Evolutionary conservation across 1,139 yeast genomes (phyloP).

Genomic region (Saccharomycopsis phalli): DNA sequence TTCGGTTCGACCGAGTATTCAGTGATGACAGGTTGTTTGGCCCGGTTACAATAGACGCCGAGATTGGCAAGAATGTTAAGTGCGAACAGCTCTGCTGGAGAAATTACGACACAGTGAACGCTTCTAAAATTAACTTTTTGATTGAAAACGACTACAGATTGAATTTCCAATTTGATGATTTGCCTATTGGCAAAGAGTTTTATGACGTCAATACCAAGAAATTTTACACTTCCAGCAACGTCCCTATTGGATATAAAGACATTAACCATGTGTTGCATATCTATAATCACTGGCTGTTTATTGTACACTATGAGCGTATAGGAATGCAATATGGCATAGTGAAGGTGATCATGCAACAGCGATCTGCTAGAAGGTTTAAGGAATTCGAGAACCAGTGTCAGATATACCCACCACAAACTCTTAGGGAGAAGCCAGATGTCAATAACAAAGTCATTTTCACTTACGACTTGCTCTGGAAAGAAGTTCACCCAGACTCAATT

Average conservation of each 20-base stretch:
- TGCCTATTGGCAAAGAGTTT: conserved; percentile 25
- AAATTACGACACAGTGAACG: conserved; percentile 22
- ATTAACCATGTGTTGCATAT: conserved; percentile 24
- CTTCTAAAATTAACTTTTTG: conserved; percentile 23
- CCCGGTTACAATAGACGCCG: conserved; percentile 23
- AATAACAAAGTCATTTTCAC: conserved; percentile 25
- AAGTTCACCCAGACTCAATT: conserved; percentile 16
- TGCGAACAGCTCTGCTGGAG: conserved; percentile 23
- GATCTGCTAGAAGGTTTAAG: conserved; percentile 23
- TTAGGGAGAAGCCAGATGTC: conserved; percentile 23
- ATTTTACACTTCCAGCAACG: conserved; percentile 24
- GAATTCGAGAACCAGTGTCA: conserved; percentile 22
- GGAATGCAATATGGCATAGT: conserved; percentile 23
- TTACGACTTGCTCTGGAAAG: conserved; percentile 25
- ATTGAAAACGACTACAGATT: conserved; percentile 25
- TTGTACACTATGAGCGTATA: conserved; percentile 22
- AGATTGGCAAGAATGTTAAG: conserved; percentile 17
- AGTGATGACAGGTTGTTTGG: conserved; percentile 20
- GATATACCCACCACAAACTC: conserved; percentile 23
- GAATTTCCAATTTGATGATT: conserved; percentile 25
- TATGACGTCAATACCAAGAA: conserved; percentile 24
- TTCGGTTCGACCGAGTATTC: conserved; percentile 21
- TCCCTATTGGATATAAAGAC: conserved; percentile 26
- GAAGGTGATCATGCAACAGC: conserved; percentile 24
- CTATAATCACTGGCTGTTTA: conserved; percentile 26